These are phyloP conservation scores for Apocynum venetum DNA, from an alignment of 257 asterid genomes.

Conservation along the genomic window DNA sequence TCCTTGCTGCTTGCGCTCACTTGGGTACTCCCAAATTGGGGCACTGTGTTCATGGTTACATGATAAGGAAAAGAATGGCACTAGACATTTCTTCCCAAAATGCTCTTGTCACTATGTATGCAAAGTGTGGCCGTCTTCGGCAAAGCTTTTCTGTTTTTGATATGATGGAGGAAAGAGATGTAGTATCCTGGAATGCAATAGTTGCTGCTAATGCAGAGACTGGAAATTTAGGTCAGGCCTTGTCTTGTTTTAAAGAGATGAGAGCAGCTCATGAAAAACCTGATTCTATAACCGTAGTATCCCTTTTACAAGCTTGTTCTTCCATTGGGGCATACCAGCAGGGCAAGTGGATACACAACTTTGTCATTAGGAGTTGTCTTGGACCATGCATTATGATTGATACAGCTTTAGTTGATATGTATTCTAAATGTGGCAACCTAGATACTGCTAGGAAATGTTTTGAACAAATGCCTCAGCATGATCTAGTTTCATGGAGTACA, in stretches of 20 bases:
- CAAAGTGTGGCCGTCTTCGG: conserved; percentile 60
- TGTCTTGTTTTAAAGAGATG: conserved; percentile 62
- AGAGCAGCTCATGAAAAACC: conserved; percentile 45
- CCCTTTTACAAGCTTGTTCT: conserved; percentile 83
- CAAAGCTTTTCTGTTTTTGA: conserved; percentile 52
- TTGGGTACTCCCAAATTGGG: conserved; percentile 54
- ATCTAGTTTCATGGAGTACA: conserved; percentile 67
- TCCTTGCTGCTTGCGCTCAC: conserved; percentile 78
- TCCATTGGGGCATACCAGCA: conserved; percentile 79
- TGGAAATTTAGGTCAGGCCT: conserved; percentile 46
- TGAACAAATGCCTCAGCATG: conserved; percentile 53
- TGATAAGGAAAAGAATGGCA: conserved; percentile 47
- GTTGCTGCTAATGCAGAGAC: conserved; percentile 65
- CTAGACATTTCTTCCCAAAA: conserved; percentile 51
- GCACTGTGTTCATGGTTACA: conserved; percentile 58
- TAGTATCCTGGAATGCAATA: conserved; percentile 85
- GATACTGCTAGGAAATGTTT: conserved; percentile 61
- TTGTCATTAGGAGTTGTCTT: conserved; percentile 49
- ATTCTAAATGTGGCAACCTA: conserved; percentile 78
- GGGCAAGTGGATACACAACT: conserved; percentile 77
- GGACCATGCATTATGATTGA: conserved; percentile 58
- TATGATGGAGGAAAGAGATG: conserved; percentile 55
- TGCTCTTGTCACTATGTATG: conserved; percentile 73
- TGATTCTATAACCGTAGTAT: conserved; percentile 63
- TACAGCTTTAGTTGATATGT: conserved; percentile 83